These are phyloP conservation scores for Flaveria trinervia DNA, from an alignment of 129 eudicot genomes.

Conservation along the genomic window DNA sequence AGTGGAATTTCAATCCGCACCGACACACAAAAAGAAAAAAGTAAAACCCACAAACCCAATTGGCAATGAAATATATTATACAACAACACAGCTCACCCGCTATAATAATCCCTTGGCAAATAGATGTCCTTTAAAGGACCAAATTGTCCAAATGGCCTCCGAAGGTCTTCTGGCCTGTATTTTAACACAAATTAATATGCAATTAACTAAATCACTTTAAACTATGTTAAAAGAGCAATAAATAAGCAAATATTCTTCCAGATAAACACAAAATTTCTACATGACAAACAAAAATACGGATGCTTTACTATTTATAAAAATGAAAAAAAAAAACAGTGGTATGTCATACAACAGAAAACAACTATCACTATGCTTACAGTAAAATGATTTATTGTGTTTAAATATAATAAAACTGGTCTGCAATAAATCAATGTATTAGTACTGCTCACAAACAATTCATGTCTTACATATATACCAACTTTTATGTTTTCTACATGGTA, in stretches of 20 bases:
- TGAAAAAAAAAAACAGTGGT: too few species aligned
- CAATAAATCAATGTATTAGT: background rate
- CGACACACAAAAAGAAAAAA: background rate
- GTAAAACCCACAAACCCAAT: background rate
- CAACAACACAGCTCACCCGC: constrained; percentile 60
- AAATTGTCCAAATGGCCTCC: constrained; percentile 79
- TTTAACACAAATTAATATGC: background rate
- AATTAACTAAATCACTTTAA: background rate
- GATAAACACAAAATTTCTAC: background rate
- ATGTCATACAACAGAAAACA: too few species aligned
- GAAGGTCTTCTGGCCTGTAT: constrained; percentile 79
- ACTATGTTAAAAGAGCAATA: background rate
- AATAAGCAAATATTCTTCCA: background rate
- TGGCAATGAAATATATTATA: background rate
- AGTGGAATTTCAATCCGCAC: too few species aligned
- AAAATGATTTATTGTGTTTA: background rate
- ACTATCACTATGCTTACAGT: too few species aligned
- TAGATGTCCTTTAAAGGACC: constrained; percentile 77
- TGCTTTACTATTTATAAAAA: too few species aligned
- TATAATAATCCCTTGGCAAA: constrained; percentile 83
- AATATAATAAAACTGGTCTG: background rate
- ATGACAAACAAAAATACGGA: background rate
- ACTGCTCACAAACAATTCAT: background rate
- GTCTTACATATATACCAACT: background rate
- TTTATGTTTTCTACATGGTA: background rate